Percentiles rank a stretch among this genome's conserved stretches.
phyloP scores from a whole-genome alignment of 164 flowering plant genomes.

The Dillenia turbinata region DNA sequence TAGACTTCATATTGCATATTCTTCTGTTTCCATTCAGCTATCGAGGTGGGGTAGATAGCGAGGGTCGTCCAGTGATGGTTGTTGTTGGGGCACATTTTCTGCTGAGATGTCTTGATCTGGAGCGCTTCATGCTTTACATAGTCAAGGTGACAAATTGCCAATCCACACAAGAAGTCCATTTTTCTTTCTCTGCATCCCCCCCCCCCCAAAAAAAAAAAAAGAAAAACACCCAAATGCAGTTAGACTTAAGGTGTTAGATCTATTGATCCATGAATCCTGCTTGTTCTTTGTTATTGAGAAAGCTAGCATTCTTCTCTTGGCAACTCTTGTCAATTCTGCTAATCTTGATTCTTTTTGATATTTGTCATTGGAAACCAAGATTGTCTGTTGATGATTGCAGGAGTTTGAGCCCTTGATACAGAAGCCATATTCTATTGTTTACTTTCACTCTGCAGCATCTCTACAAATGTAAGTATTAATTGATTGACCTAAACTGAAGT shows the following conservation, averaged over 20 bases:
- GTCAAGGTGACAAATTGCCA: conserved; percentile 55
- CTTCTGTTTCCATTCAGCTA: conserved; percentile 45
- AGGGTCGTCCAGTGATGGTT: conserved; percentile 98
- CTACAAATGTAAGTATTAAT: conserved; percentile 69
- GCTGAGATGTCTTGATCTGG: conserved; percentile 97
- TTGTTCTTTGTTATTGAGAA: too few relatives aligned
- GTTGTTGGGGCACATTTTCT: conserved; percentile 99
- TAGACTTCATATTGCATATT: neutral
- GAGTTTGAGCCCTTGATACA: conserved; percentile 98
- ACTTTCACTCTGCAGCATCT: conserved; percentile 97
- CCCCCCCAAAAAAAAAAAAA: too few relatives aligned
- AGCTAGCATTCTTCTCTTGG: too few relatives aligned
- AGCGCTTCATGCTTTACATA: conserved; percentile 83
- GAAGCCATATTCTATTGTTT: conserved; percentile 90
- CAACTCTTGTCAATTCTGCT: too few relatives aligned
- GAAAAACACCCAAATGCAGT: too few relatives aligned
- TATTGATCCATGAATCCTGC: too few relatives aligned
- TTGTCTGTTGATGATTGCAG: conserved; percentile 33
- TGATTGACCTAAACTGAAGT: neutral
- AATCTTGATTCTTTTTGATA: too few relatives aligned
- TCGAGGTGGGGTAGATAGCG: conserved; percentile 98
- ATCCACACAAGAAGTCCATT: too few relatives aligned
- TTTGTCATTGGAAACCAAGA: too few relatives aligned
- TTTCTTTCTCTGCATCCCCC: too few relatives aligned
- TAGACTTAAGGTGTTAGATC: too few relatives aligned